Conservation (phyloP, 305 asterid species). For the Ilex paraguariensis region DNA sequence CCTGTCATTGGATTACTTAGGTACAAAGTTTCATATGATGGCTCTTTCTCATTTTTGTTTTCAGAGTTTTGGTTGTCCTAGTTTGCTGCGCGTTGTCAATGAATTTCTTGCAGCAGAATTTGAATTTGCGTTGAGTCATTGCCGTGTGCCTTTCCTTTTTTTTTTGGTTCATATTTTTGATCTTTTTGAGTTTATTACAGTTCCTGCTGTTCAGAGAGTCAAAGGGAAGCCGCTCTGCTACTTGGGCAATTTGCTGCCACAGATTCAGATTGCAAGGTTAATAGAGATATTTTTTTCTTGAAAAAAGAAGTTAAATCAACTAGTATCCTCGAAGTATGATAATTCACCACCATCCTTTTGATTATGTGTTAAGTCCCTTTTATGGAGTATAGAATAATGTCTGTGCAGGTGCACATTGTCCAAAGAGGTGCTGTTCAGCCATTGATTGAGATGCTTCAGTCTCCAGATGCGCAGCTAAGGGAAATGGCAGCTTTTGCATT, state of each 20-base stretch:
- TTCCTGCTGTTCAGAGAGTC: constrained; percentile 97
- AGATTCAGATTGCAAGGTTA: constrained; percentile 98
- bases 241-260: constrained; percentile 99
- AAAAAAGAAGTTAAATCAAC: background rate
- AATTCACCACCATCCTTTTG: no score
- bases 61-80: background rate
- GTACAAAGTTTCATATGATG: constrained; percentile 28
- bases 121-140: background rate
- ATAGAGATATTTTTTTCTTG: constrained; percentile 13
- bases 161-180: background rate
- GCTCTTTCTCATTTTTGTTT: constrained; percentile 8
- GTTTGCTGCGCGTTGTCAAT: background rate
- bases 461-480: constrained; percentile 84
- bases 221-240: constrained; percentile 97
- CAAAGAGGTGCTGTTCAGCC: constrained; percentile 99
- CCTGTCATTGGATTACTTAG: constrained; percentile 97
- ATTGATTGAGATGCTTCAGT: constrained; percentile 91
- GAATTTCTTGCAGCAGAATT: background rate
- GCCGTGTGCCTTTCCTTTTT: background rate
- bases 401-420: constrained; percentile 84
- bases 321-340: no score
- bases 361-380: no score
- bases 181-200: constrained; percentile 27
- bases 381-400: constrained; percentile 8
- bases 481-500: constrained; percentile 99